Evolutionary conservation across 345 rosid species (phyloP), one percentile per base, ranked within the genome.

Genomic region (Noccaea caerulescens): DNA sequence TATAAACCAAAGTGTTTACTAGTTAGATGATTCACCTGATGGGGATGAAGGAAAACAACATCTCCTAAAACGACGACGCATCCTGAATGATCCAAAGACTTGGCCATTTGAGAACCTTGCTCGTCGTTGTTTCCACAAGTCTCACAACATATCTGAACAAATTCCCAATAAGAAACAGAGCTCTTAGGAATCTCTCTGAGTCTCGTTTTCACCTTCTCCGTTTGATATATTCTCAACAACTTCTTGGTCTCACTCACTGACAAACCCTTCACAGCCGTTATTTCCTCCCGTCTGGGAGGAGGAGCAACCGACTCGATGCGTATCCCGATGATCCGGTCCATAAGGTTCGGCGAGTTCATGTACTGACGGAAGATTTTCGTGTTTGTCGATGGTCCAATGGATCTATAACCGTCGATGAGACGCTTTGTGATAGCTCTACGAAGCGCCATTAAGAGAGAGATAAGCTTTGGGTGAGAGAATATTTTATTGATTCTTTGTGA

Each of bases 1-100:
- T 3, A 13, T 5, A 25, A 43, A 43, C 14, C 13, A 45, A 8
- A 66, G 25, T 25, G 3, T 14, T 37, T 3, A 10, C 38, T 27
- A 34, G 38, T 16, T 16, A 16, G 23, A 32, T 30, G 10, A 36
- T 5, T 27, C 69, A 90, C 98, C 97, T 93, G 88, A 59, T 87
- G 88, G 3, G 97, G 95, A 38, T 83, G 84, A 68, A 93, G 93
- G 3, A 82, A 83, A 18, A 87, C 98, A 7, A 82, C 56, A 62
- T 80, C 76, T n/a, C 97, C 92, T 10, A 82, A 63, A 67, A 93
- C 90, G 83, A 90, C 79, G 79, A 90, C 95, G 80, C 81, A 79
- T 46, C 90, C 92, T 0, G 84, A 78, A n/a, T 82, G 77, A 53
- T 93, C 97, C 63, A 90, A 60, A 82, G 71, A 62, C 65, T 83